phyloP scores from a whole-genome alignment of 352 stramenopile genomes.

The Salisapilia sapeloensis region DNA sequence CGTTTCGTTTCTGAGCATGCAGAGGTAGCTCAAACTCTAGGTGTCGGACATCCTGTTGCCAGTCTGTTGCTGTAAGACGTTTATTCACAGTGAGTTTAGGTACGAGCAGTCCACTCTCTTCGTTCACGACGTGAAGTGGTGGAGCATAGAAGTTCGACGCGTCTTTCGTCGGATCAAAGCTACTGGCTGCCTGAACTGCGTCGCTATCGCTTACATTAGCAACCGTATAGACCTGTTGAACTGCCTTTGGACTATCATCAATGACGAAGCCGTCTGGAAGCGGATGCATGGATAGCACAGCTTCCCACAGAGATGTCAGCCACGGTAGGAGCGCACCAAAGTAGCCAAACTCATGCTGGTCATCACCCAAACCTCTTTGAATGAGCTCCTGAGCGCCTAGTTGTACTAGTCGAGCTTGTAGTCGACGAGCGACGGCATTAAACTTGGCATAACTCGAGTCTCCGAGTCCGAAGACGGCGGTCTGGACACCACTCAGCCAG shows the following conservation, averaged over 20 bases:
- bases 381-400: slow-evolving; percentile 64
- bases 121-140: slow-evolving; percentile 18
- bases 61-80: slow-evolving; percentile 43
- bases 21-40: slow-evolving; percentile 42
- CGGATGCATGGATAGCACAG: slow-evolving; percentile 24
- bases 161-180: slow-evolving; percentile 9
- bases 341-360: slow-evolving; percentile 77
- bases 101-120: slow-evolving; percentile 21
- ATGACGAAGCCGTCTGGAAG: slow-evolving; percentile 34
- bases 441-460: slow-evolving; percentile 89
- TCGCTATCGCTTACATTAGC: slow-evolving; percentile 4
- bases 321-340: slow-evolving; percentile 73
- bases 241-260: slow-evolving; percentile 37
- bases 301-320: slow-evolving; percentile 55
- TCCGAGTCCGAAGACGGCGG: slow-evolving; percentile 85
- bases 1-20: neutral
- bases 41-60: slow-evolving; percentile 71
- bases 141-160: slow-evolving; percentile 41
- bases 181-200: slow-evolving; percentile 4
- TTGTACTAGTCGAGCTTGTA: slow-evolving; percentile 76
- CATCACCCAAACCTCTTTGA: slow-evolving; percentile 67
- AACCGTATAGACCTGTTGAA: slow-evolving; percentile 30
- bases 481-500: slow-evolving; percentile 45
- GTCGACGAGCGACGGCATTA: slow-evolving; percentile 74
- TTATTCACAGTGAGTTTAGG: slow-evolving; percentile 42